These are phyloP conservation scores for Nicotiana attenuata DNA, from an alignment of 257 asterid genomes.

Conservation along the genomic window DNA sequence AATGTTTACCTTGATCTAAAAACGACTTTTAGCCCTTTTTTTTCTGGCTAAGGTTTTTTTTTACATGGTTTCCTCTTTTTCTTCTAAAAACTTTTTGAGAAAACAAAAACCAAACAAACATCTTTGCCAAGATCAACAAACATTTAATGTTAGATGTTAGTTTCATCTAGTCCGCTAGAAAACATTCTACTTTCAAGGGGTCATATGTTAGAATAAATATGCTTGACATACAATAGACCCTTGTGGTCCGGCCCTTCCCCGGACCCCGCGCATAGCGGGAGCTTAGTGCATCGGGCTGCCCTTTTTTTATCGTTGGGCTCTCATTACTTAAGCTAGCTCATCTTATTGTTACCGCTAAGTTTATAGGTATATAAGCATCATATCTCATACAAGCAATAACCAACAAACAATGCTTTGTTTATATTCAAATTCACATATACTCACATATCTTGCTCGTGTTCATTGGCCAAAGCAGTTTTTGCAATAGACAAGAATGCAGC, in stretches of 20 bases:
- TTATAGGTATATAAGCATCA: background rate
- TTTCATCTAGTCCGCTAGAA: background rate
- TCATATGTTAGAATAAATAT: background rate
- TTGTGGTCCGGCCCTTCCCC: too few relatives aligned
- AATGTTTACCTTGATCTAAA: background rate
- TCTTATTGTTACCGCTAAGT: background rate
- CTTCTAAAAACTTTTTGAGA: background rate
- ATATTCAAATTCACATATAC: constrained; percentile 21
- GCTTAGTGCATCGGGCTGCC: too few relatives aligned
- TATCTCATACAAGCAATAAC: constrained; percentile 1
- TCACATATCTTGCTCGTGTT: constrained; percentile 94
- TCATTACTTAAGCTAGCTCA: background rate
- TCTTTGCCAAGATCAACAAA: background rate
- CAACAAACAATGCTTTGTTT: background rate
- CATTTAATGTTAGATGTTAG: background rate
- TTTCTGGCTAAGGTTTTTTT: background rate
- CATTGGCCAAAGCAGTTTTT: constrained; percentile 88
- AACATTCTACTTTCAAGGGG: background rate
- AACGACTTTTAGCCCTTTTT: background rate
- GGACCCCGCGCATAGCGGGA: too few relatives aligned
- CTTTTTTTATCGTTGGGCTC: background rate
- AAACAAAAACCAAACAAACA: background rate
- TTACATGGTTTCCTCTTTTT: background rate
- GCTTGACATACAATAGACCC: background rate
- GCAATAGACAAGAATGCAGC: constrained; percentile 89